Base-by-base conservation (phyloP, 2,329 filamentous ascomycete species). In the Ophiostoma novo-ulmi region DNA sequence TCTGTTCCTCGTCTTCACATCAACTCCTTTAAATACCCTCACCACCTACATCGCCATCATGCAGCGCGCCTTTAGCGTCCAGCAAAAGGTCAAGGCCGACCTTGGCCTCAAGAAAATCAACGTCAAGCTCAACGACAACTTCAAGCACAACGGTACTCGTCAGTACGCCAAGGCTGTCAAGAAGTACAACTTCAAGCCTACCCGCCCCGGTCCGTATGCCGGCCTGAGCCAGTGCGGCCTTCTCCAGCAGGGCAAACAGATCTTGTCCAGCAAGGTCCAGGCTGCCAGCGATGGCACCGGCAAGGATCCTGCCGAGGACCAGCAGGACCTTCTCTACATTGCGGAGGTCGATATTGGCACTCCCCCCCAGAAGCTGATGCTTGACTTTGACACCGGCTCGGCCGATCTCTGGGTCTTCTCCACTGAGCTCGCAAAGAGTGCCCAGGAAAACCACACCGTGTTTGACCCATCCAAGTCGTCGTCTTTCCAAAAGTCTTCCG, bases 361-460 rank as follows among this genome's bases (percentile, higher is more conserved):
- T 1, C 89, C 89, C 20, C 78, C 83, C 1, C 89, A 92, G 80
- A 87, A 80, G 65, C 74, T 89, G 63, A 84, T 83, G 73, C 78
- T 91, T 17, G 85, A 91, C 75, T 91, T 92, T 73, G 90, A 92
- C 77, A 91, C 89, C 55, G 89, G 89, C 26, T 90, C 88, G 13
- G 84, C 88, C 26, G 90, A 92, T 80, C 81, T 90, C 31, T 92
- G 88, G 89, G 79, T 87, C 70, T 87, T 85, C 79, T 88, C 86
- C 14, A 85, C 82, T 7, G 80, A 83, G 66, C 78, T 87, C 11
- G 77, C 81, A 26, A 75, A 78, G 17, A 72, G 73, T 2, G 76
- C 77, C 41, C 77, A 78, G 71, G 77, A 78, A 26, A 78, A 80
- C 26, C 87, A 89, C 77, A 82, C 79, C 11, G 80, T 88, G 72